phyloP scores from a whole-genome alignment of 129 eudicot species.

The Arctium minus region DNA sequence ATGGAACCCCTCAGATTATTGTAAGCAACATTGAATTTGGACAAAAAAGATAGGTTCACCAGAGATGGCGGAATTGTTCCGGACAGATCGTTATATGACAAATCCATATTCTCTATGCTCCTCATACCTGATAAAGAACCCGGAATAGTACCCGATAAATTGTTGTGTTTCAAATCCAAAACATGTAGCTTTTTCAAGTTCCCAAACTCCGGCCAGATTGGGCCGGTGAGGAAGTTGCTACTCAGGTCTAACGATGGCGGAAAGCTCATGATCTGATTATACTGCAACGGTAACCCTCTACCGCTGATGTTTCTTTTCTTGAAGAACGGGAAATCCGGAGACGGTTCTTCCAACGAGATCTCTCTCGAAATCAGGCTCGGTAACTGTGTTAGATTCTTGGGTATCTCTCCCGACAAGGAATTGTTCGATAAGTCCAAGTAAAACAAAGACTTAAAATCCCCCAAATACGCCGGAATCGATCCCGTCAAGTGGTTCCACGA shows the following conservation, averaged over 20 bases:
- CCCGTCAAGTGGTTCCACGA: constrained; percentile 61
- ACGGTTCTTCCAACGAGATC: constrained; percentile 45
- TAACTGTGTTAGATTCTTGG: constrained; percentile 46
- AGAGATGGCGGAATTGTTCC: constrained; percentile 59
- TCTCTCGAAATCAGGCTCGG: constrained; percentile 41
- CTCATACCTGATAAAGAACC: constrained; percentile 48
- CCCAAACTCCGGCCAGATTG: constrained; percentile 72
- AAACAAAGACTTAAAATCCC: constrained; percentile 45
- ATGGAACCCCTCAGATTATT: constrained; percentile 44
- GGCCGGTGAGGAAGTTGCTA: constrained; percentile 48
- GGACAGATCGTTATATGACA: constrained; percentile 49
- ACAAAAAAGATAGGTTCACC: constrained; percentile 41
- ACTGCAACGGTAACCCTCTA: constrained; percentile 33
- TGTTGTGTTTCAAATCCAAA: constrained; percentile 51
- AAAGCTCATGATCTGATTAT: constrained; percentile 51
- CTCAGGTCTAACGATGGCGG: constrained; percentile 59
- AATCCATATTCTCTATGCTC: constrained; percentile 53
- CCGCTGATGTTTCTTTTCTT: constrained; percentile 28
- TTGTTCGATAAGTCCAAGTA: constrained; percentile 79
- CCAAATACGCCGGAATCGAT: constrained; percentile 55
- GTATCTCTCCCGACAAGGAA: constrained; percentile 60
- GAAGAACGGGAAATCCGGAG: constrained; percentile 64
- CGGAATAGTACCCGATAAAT: constrained; percentile 56
- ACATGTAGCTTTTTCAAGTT: constrained; percentile 44
- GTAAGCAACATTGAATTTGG: constrained; percentile 52